Percentiles rank a stretch among this genome's conserved stretches.
Conservation (phyloP, 2,329 filamentous ascomycete species). For the Hortaea werneckii region DNA sequence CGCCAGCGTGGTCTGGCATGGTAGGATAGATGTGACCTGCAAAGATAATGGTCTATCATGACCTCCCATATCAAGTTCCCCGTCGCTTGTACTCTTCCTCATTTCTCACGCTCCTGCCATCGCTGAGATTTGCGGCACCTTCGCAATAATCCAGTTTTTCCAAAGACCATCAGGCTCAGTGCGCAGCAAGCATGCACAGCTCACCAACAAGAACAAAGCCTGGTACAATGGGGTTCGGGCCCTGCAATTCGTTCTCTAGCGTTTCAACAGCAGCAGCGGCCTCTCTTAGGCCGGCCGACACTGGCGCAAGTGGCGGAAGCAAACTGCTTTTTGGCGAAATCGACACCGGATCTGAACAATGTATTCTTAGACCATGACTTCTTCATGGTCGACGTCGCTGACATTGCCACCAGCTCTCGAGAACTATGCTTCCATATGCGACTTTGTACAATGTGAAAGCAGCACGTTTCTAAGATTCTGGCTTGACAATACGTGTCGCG, state of each 20-base stretch:
- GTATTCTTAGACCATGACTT: no score
- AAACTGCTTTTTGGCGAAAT: constrained; percentile 41
- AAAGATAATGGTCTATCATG: not conserved
- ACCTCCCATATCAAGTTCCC: not conserved
- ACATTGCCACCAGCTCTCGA: constrained; percentile 27
- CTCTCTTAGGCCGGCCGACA: constrained; percentile 26
- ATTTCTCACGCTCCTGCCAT: not conserved
- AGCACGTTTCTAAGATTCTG: constrained; percentile 41
- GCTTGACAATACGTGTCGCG: constrained; percentile 38
- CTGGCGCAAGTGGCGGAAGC: constrained; percentile 27
- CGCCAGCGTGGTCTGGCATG: constrained; percentile 8
- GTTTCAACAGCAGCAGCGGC: constrained; percentile 17
- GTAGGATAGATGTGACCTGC: not conserved
- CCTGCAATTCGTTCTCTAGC: constrained; percentile 10
- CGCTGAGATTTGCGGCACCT: no score
- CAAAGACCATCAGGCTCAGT: no score
- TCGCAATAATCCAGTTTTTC: no score
- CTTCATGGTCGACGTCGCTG: no score
- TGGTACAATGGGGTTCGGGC: no score
- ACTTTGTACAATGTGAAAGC: constrained; percentile 39
- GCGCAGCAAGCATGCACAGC: no score
- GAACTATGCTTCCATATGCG: constrained; percentile 39
- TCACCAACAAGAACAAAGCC: no score
- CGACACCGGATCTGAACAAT: constrained; percentile 20
- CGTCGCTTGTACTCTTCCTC: not conserved